A percentile compares a stretch with the other conserved stretches of the same genome.
These are phyloP conservation scores for Salisapilia sapeloensis DNA, from an alignment of 352 stramenopile species.

Conservation along the genomic window DNA sequence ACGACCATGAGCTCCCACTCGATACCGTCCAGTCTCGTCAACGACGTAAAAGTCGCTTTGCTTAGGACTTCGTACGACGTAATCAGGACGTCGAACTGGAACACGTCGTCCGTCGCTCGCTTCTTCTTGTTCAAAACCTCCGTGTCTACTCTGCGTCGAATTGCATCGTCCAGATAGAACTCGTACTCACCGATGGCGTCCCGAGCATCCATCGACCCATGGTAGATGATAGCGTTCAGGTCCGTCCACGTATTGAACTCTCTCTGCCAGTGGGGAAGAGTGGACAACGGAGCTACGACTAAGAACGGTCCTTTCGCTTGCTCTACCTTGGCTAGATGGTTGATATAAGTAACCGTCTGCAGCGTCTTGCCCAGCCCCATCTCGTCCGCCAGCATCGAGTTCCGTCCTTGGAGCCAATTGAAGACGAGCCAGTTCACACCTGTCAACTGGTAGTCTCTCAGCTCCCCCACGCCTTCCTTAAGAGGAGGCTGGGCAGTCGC, in stretches of 20 bases:
- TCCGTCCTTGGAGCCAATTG: conserved; percentile 96
- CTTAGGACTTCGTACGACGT: conserved; percentile 98
- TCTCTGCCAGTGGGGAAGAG: conserved; percentile 96
- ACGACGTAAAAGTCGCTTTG: conserved; percentile 86
- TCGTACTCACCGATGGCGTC: conserved; percentile 89
- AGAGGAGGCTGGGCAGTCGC: conserved; percentile 30
- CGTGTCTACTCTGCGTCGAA: conserved; percentile 12
- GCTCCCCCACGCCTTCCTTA: conserved; percentile 43
- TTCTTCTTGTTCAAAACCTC: conserved; percentile 19
- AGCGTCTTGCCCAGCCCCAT: conserved; percentile 95
- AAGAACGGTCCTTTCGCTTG: conserved; percentile 92
- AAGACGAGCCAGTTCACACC: conserved; percentile 99
- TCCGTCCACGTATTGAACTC: conserved; percentile 92
- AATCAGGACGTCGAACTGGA: conserved; percentile 98
- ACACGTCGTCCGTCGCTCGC: conserved; percentile 21
- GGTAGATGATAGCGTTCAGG: conserved; percentile 98
- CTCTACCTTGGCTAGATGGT: conserved; percentile 92
- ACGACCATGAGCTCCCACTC: conserved; percentile 95
- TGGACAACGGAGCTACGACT: conserved; percentile 95
- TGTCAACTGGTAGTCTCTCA: conserved; percentile 98
- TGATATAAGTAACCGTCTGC: conserved; percentile 91
- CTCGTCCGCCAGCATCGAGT: conserved; percentile 98
- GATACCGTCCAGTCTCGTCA: conserved; percentile 83
- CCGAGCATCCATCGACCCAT: conserved; percentile 85
- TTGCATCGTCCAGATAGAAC: conserved; percentile 76